Percentiles rank a stretch among this genome's conserved stretches.
Evolutionary conservation across 768 basidiomycete species (phyloP).

Genomic region (Xerocomellus amylosporus): DNA sequence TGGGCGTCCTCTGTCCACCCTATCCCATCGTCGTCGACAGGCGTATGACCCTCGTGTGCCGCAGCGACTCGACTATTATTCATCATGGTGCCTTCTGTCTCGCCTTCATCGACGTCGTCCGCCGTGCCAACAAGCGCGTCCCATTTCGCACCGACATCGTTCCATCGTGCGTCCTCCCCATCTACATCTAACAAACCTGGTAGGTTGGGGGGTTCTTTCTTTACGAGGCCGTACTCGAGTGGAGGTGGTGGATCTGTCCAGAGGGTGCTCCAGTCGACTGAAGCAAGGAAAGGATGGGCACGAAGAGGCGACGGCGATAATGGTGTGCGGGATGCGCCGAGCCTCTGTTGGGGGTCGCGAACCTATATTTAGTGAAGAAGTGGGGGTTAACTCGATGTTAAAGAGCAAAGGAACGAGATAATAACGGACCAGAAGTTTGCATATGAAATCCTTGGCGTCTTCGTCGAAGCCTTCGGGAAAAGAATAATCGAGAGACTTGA

Average conservation of each 20-base stretch:
- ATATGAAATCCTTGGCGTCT: slow-evolving; percentile 77
- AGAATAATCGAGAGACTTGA: slow-evolving; percentile 81
- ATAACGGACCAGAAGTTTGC: slow-evolving; percentile 61
- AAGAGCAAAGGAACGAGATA: background rate
- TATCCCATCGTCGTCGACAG: slow-evolving; percentile 38
- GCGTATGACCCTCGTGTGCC: background rate
- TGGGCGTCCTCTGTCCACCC: slow-evolving; percentile 52
- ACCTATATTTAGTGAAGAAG: slow-evolving; percentile 41
- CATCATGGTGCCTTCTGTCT: slow-evolving; percentile 8
- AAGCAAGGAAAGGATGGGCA: slow-evolving; percentile 58
- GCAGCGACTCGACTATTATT: background rate
- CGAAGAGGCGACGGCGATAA: slow-evolving; percentile 48
- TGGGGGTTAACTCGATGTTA: background rate
- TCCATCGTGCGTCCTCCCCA: slow-evolving; percentile 41
- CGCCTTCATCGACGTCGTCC: slow-evolving; percentile 25
- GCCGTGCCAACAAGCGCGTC: slow-evolving; percentile 41
- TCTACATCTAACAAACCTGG: slow-evolving; percentile 18
- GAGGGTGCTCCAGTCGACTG: slow-evolving; percentile 57
- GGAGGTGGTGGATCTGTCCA: slow-evolving; percentile 64
- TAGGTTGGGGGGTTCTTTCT: slow-evolving; percentile 37
- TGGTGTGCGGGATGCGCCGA: slow-evolving; percentile 49
- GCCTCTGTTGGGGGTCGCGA: slow-evolving; percentile 53
- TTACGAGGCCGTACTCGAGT: slow-evolving; percentile 56
- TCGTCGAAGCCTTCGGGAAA: slow-evolving; percentile 86
- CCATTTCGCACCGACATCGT: slow-evolving; percentile 54